Evolutionary conservation across 306 rosid species (phyloP).

Genomic region (Cucurbita moschata): DNA sequence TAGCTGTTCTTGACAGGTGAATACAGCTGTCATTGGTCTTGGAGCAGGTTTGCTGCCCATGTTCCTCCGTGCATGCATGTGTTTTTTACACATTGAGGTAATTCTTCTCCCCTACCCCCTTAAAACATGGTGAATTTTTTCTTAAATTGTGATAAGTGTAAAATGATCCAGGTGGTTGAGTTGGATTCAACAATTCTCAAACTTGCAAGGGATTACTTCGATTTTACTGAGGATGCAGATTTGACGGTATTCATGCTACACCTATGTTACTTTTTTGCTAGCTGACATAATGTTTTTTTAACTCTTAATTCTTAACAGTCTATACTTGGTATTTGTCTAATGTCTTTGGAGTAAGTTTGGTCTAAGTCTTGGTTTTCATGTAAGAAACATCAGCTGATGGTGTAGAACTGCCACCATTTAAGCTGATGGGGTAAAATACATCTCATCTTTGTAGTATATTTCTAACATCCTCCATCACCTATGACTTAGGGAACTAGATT

Average conservation of each 20-base stretch:
- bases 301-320: neutral
- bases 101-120: neutral
- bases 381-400: neutral
- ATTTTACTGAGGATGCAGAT: constrained; percentile 51
- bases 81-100: constrained; percentile 73
- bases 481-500: neutral
- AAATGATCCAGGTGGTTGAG: constrained; percentile 61
- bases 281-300: neutral
- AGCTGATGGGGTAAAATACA: neutral
- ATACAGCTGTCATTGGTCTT: constrained; percentile 70
- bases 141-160: neutral
- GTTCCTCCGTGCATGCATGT: constrained; percentile 75
- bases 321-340: neutral
- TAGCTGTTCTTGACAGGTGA: constrained; percentile 45
- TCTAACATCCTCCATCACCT: neutral
- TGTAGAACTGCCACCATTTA: neutral
- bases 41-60: constrained; percentile 97
- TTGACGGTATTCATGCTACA: constrained; percentile 38
- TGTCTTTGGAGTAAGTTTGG: neutral
- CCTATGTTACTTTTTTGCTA: neutral
- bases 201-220: constrained; percentile 63
- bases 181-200: constrained; percentile 52
- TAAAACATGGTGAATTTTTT: neutral
- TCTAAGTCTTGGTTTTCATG: neutral
- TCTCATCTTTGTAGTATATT: neutral